Evolutionary conservation across 192 early-diverging fungal genomes (phyloP), one percentile per base, ranked within the genome.

Genomic region (Podila clonocystis): DNA sequence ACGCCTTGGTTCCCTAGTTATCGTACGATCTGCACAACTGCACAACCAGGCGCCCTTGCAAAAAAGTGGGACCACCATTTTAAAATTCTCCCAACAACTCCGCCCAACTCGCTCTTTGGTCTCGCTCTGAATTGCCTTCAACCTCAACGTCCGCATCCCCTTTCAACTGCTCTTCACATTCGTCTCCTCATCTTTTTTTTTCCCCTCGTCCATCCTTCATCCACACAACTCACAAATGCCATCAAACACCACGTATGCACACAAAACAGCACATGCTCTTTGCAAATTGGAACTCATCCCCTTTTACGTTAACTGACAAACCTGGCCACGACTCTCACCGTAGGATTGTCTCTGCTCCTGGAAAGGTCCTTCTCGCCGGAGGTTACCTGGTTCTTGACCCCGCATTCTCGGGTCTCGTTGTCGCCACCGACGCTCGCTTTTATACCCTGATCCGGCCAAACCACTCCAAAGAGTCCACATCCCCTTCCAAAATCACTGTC

Each of bases 341-440:
- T 75, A 89, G 85, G 6, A 78, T 93, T 41, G 92, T 93, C 9
- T 97, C 97, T 15, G 96, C 97, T 9, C 96, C 98, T 6, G 98
- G 98, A 15, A 99, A 99, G 73, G 98, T 98, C 15, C 92, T 99
- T 8, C 41, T 98, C 0, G 86, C 89, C 0, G 98, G 98, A 26
- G 98, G 98, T 24, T 99, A 99, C 82, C 88, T 99, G 0, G 96
- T 99, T 8, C 88, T 99, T 15, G 95, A 97, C 64, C 91, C 86
- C 30, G 67, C 67, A 26, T 94, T 93, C 82, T 83, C 83, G 24
- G 98, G 97, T 5, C 86, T 98, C 22, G 95, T 98, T 5, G 85
- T 97, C 45, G 95, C 92, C 22, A 93, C 95, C 6, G 87, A 91
- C 58, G 89, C 98, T 11, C 87, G 97, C 29, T 96, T 99, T 68